These are phyloP conservation scores for Aspergillus tanneri DNA, from an alignment of 2,329 filamentous ascomycete species.

Conservation along the genomic window DNA sequence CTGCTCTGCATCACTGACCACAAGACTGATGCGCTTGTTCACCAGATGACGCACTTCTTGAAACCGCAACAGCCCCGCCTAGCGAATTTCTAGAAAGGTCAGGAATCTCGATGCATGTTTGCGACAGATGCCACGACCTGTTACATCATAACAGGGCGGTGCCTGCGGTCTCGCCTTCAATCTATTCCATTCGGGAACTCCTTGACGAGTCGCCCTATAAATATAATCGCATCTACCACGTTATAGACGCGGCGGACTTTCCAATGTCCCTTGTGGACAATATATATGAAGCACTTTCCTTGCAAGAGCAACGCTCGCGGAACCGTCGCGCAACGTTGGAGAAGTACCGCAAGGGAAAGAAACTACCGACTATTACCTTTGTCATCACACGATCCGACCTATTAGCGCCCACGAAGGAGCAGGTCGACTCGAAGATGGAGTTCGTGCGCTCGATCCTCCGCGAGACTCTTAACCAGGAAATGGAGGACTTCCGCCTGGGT, in stretches of 20 bases:
- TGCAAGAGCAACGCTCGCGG: slow-evolving; percentile 71
- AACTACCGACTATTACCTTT: slow-evolving; percentile 81
- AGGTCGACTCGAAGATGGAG: slow-evolving; percentile 83
- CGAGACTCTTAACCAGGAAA: slow-evolving; percentile 67
- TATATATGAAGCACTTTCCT: slow-evolving; percentile 66
- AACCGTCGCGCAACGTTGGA: slow-evolving; percentile 73
- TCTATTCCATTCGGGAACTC: slow-evolving; percentile 78
- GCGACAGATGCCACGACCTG: slow-evolving; percentile 83
- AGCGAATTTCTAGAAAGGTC: slow-evolving; percentile 23
- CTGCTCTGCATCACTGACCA: neutral
- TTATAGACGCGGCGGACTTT: slow-evolving; percentile 94
- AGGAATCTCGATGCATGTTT: slow-evolving; percentile 49
- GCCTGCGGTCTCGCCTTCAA: slow-evolving; percentile 75
- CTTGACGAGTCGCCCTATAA: slow-evolving; percentile 86
- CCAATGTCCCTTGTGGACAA: slow-evolving; percentile 86
- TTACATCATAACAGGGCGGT: slow-evolving; percentile 70
- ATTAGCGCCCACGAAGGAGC: slow-evolving; percentile 76
- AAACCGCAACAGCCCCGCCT: slow-evolving; percentile 22
- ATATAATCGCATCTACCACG: slow-evolving; percentile 91
- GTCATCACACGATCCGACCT: slow-evolving; percentile 88
- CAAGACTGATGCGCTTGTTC: slow-evolving; percentile 5
- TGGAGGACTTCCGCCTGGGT: slow-evolving; percentile 73
- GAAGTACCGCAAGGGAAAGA: slow-evolving; percentile 65
- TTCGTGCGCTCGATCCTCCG: slow-evolving; percentile 76
- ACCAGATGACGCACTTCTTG: slow-evolving; percentile 23